Percentiles rank a stretch among this genome's conserved stretches.
phyloP scores from a whole-genome alignment of 805 yeast species.

The Wickerhamomyces bovis region DNA sequence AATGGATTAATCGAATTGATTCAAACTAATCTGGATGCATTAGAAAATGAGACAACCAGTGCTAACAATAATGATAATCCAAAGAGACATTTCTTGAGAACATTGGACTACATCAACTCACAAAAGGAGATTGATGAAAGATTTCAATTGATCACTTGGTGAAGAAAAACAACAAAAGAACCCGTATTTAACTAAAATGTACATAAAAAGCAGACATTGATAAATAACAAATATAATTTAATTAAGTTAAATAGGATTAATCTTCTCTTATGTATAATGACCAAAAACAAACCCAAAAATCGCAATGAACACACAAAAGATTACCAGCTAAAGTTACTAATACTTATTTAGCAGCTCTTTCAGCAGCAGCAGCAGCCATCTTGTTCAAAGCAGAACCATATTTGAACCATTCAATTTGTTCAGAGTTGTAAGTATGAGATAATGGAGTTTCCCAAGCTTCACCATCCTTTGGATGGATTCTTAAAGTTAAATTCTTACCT shows the following conservation, averaged over 20 bases:
- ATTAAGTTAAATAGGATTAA: neutral
- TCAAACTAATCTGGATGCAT: constrained; percentile 44
- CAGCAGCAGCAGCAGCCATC: constrained; percentile 51
- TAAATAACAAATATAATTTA: neutral
- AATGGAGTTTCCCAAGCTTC: constrained; percentile 82
- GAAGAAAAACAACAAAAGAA: too few species aligned
- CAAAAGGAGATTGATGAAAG: constrained; percentile 69
- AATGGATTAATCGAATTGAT: constrained; percentile 85
- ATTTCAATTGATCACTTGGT: constrained; percentile 45
- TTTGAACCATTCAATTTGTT: constrained; percentile 99
- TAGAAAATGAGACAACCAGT: constrained; percentile 10
- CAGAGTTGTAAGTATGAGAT: constrained; percentile 92
- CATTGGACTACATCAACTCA: constrained; percentile 60
- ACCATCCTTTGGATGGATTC: constrained; percentile 68
- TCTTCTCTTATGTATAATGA: neutral
- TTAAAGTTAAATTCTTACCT: constrained; percentile 82
- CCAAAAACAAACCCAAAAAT: neutral
- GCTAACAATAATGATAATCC: constrained; percentile 14
- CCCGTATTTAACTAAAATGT: neutral
- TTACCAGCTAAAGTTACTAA: too few species aligned
- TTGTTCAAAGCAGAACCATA: constrained; percentile 98
- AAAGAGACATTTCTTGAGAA: constrained; percentile 57
- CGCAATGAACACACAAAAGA: neutral
- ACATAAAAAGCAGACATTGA: neutral
- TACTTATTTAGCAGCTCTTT: constrained; percentile 3